Percentiles rank a stretch among this genome's conserved stretches.
Evolutionary conservation across 108 stramenopile genomes (phyloP).

Genomic region (Epipyxis sp.): DNA sequence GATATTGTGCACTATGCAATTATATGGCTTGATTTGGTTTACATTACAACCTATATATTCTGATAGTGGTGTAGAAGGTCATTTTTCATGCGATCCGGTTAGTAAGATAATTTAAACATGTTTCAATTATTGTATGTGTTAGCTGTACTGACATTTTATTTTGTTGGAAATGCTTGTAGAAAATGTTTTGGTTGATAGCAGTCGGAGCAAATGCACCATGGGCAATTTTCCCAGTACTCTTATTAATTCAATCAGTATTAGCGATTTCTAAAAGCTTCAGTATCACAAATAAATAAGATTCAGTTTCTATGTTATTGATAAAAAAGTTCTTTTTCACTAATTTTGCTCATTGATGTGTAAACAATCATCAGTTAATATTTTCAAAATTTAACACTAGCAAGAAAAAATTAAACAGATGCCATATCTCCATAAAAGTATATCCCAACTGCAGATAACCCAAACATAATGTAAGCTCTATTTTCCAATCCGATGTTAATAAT

Average conservation of each 20-base stretch:
- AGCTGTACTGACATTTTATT: background rate
- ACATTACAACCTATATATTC: slow-evolving; percentile 11
- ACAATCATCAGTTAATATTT: too few species aligned
- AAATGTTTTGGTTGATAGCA: slow-evolving; percentile 26
- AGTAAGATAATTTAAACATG: slow-evolving; percentile 39
- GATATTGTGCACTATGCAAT: slow-evolving; percentile 6
- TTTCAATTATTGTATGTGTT: background rate
- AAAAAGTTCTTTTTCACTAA: too few species aligned
- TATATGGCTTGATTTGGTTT: slow-evolving; percentile 5
- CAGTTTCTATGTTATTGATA: too few species aligned
- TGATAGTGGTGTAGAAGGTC: slow-evolving; percentile 27
- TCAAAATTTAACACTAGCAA: too few species aligned
- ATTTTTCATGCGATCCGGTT: slow-evolving; percentile 38
- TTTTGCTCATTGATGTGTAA: too few species aligned
- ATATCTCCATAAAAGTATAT: too few species aligned
- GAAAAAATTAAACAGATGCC: too few species aligned
- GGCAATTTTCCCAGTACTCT: slow-evolving; percentile 5
- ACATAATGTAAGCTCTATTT: too few species aligned
- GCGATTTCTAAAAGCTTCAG: too few species aligned
- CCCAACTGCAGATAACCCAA: too few species aligned
- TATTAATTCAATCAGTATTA: slow-evolving; percentile 23
- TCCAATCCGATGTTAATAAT: too few species aligned
- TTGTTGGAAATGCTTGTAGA: background rate
- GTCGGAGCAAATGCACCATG: slow-evolving; percentile 33
- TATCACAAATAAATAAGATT: too few species aligned